These are phyloP conservation scores for Neurospora terricola DNA, from an alignment of 495 filamentous ascomycete genomes.

Conservation along the genomic window DNA sequence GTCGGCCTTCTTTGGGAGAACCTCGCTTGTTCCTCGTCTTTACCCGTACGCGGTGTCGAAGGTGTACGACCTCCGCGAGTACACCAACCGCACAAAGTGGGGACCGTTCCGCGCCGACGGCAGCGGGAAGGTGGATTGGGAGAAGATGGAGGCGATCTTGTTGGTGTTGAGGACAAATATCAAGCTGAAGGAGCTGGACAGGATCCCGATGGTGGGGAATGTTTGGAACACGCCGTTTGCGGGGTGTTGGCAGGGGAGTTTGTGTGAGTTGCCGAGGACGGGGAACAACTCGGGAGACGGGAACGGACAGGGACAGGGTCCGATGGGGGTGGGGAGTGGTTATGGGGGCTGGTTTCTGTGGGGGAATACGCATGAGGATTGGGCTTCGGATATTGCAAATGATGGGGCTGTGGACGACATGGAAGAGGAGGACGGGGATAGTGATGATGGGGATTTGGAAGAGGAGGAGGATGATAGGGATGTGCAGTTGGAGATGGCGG, in stretches of 20 bases:
- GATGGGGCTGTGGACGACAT: background rate
- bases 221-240: slow-evolving; percentile 44
- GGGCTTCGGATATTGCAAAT: background rate
- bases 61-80: slow-evolving; percentile 57
- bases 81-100: slow-evolving; percentile 45
- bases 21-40: slow-evolving; percentile 7
- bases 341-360: background rate
- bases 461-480: slow-evolving; percentile 3
- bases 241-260: slow-evolving; percentile 41
- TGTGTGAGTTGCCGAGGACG: slow-evolving; percentile 17
- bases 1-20: slow-evolving; percentile 4
- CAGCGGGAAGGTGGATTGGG: slow-evolving; percentile 50
- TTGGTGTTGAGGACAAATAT: slow-evolving; percentile 49
- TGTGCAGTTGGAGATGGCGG: slow-evolving; percentile 27
- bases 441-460: background rate
- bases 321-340: background rate
- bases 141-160: slow-evolving; percentile 58
- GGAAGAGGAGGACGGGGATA: background rate
- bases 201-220: slow-evolving; percentile 29
- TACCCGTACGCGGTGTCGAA: slow-evolving; percentile 48
- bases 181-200: slow-evolving; percentile 31
- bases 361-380: background rate
- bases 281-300: background rate
- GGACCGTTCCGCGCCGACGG: slow-evolving; percentile 52
- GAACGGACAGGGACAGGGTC: background rate